These are phyloP conservation scores for Penicillium tannophilum DNA, from an alignment of 495 filamentous ascomycete genomes.

Conservation along the genomic window DNA sequence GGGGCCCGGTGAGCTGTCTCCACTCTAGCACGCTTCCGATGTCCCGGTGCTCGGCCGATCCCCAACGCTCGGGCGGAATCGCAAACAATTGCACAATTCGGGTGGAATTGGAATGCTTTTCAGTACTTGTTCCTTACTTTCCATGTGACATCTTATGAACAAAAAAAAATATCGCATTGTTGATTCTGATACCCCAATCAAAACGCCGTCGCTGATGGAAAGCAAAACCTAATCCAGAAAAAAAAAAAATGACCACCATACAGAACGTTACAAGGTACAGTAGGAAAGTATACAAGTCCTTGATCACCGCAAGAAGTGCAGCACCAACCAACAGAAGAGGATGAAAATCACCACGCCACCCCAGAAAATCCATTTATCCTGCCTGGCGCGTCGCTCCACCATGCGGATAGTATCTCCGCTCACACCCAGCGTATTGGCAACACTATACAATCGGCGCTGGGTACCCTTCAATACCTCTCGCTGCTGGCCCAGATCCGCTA, in stretches of 20 bases:
- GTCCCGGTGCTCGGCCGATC: conserved; percentile 25
- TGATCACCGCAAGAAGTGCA: conserved; percentile 75
- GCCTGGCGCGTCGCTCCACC: conserved; percentile 84
- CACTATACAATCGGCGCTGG: conserved; percentile 84
- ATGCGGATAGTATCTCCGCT: conserved; percentile 96
- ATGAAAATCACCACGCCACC: conserved; percentile 87
- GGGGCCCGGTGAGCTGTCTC: conserved; percentile 28
- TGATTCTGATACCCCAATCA: not conserved
- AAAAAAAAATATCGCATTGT: not conserved
- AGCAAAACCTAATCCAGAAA: conserved; percentile 17
- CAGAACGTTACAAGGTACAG: conserved; percentile 8
- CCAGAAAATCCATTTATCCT: conserved; percentile 99
- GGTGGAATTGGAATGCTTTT: conserved; percentile 1
- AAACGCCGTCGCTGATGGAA: conserved; percentile 44
- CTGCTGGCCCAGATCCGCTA: conserved; percentile 87
- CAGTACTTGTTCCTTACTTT: not conserved
- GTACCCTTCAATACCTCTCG: conserved; percentile 93
- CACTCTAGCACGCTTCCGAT: conserved; percentile 25
- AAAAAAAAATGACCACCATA: conserved; percentile 13
- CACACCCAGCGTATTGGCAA: conserved; percentile 90
- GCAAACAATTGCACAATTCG: conserved; percentile 1
- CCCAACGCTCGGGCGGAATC: conserved; percentile 7
- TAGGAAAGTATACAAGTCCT: conserved; percentile 11
- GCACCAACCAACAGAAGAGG: conserved; percentile 83
- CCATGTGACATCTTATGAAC: not conserved